Evolutionary conservation across 2,329 filamentous ascomycete genomes (phyloP), one percentile per base, ranked within the genome.

Genomic region (Knufia fluminis): DNA sequence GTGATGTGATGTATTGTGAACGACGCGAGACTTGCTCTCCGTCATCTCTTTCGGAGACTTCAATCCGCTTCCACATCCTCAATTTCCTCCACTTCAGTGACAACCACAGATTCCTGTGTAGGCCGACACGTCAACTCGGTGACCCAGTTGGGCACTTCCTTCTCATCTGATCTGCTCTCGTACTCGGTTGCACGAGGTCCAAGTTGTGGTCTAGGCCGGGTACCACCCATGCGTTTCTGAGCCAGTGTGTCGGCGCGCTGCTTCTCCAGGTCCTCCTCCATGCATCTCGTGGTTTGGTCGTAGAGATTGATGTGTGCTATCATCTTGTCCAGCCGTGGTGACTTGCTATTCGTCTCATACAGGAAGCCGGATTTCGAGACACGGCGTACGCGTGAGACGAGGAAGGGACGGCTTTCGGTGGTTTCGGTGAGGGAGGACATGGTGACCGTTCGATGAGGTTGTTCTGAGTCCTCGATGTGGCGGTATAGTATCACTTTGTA

Each of bases 251-350:
- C 23, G 2, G 3, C 24, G n/a, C 20, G 45, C 31, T 26, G 2
- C 26, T 40, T 12, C 16, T 19, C 20, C 8, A 40, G 19, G 2
- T 39, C 26, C 14, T 45, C 45, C 28, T 48, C 45, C 33, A 48
- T n/a, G 16, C 22, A 40, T 24, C 20, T 38, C 24, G 45, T 48
- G 19, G 45, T 40, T 14, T 48, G 36, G 24, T 48, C 45, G 35
- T 22, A 48, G 12, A 48, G 45, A 19, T 40, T 48, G 14, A 48
- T 33, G 23, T 48, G 45, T n/a, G 45, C 45, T 40, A 48, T 48
- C 45, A 48, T 48, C 24, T 48, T 48, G 22, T 48, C 45, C 12
- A 48, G 45, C 7, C 45, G 33, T 19, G 45, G 45, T 4, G 20
- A 39, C 14, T 31, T 48, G 20, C 35, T 39, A 20, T 19, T 26